Evolutionary conservation across 805 yeast genomes (phyloP), one percentile per base, ranked within the genome.

Genomic region (Hanseniaspora lindneri): DNA sequence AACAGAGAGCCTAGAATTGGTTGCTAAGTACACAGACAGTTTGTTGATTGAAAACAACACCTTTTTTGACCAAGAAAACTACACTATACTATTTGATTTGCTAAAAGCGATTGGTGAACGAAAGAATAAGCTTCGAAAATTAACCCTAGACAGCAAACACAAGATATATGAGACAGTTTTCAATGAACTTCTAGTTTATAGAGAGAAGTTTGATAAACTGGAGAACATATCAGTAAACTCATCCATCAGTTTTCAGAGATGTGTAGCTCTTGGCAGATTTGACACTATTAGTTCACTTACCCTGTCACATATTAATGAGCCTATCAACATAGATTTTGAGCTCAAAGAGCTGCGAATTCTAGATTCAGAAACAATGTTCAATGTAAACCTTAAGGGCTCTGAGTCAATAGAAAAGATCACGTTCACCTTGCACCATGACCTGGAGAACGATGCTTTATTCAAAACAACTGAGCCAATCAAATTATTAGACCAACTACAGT

Each of bases 351-450:
- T 44, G 16, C 13, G 21, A 3, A 17, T 44, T 6, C 2, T 7
- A 10, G 49, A 44, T 19, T 33, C 39, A 14, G 25, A 13, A 17
- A 20, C 49, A 3, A n/a, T 44, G 13, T 44, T 44, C 9, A 37
- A 37, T 24, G n/a, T 24, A 37, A 24, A 23, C 23, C n/a, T 36
- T 7, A 23, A 20, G 8, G 28, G 23, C 5, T 4, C 9, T 36
- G 16, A 37, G 7, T 7, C 14, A 11, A n/a, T 37, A 13, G 16
- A 37, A 37, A 23, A 14, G 25, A 11, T 37, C 13, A 8, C 41
- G n/a, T 20, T 37, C 10, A 37, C 41, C n/a, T 25, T 37, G 4
- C 41, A 37, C 17, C 41, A 37, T 16, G 41, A 37, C 13, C 20
- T 9, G 11, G 5, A 37, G n/a, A 37, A 23, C 10, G 30, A 37